Conservation (phyloP, 1,284 basidiomycete genomes). For the Meripilus lineatus region DNA sequence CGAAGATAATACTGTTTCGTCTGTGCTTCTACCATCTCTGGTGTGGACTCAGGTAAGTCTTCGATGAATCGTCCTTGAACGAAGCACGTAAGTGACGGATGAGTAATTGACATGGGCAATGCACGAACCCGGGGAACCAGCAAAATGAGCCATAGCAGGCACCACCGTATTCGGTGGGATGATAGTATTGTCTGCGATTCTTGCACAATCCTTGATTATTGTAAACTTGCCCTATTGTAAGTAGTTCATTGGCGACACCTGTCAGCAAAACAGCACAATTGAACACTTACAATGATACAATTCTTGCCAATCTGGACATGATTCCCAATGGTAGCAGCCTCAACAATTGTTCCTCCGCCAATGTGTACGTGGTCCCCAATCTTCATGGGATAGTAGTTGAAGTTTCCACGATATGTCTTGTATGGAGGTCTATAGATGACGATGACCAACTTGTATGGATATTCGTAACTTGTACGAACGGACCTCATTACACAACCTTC, state of each 20-base stretch:
- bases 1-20: slow-evolving; percentile 73
- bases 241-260: not conserved
- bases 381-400: slow-evolving; percentile 98
- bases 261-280: no score
- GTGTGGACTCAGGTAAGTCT: slow-evolving; percentile 82
- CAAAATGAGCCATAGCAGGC: slow-evolving; percentile 82
- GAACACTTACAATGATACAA: slow-evolving; percentile 78
- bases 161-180: slow-evolving; percentile 92
- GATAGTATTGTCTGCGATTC: slow-evolving; percentile 83
- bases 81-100: not conserved
- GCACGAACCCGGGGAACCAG: slow-evolving; percentile 80
- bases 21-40: slow-evolving; percentile 49
- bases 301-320: slow-evolving; percentile 95
- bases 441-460: no score
- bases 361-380: slow-evolving; percentile 95
- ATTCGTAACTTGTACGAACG: slow-evolving; percentile 22
- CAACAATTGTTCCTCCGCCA: slow-evolving; percentile 81
- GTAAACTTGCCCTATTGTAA: slow-evolving; percentile 87
- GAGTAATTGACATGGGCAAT: slow-evolving; percentile 6
- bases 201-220: slow-evolving; percentile 94
- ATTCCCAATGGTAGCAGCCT: slow-evolving; percentile 92
- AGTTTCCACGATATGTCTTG: slow-evolving; percentile 86
- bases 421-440: slow-evolving; percentile 86
- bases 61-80: slow-evolving; percentile 71
- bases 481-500: slow-evolving; percentile 89